phyloP scores from a whole-genome alignment of 805 yeast species.

The Hanseniaspora lindneri region DNA sequence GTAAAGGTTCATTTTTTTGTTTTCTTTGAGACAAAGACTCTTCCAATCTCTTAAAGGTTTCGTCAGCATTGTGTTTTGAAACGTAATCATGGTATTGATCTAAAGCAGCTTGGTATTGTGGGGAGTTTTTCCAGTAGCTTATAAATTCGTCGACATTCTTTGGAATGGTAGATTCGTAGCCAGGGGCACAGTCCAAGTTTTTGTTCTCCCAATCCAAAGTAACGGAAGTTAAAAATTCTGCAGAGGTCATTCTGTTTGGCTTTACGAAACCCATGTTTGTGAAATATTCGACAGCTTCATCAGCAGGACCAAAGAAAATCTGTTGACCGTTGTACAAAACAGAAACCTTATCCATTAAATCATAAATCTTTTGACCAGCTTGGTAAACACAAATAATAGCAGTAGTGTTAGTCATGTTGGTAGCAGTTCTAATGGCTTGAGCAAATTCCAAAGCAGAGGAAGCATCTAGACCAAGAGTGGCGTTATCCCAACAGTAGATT shows the following conservation, averaged over 20 bases:
- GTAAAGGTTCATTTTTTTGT: constrained; percentile 31
- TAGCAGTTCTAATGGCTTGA: constrained; percentile 47
- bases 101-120: constrained; percentile 36
- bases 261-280: constrained; percentile 50
- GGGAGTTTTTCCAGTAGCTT: constrained; percentile 44
- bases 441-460: constrained; percentile 59
- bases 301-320: constrained; percentile 46
- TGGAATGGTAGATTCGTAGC: constrained; percentile 44
- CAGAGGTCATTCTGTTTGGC: constrained; percentile 53
- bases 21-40: constrained; percentile 34
- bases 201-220: constrained; percentile 56
- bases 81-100: constrained; percentile 33
- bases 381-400: constrained; percentile 57
- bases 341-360: constrained; percentile 49
- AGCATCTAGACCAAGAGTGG: constrained; percentile 63
- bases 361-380: constrained; percentile 54
- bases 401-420: constrained; percentile 43
- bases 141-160: constrained; percentile 48
- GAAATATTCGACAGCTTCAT: constrained; percentile 45
- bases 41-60: constrained; percentile 32
- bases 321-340: constrained; percentile 51
- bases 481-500: constrained; percentile 54
- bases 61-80: constrained; percentile 34
- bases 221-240: constrained; percentile 56
- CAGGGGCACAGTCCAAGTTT: constrained; percentile 34